These are phyloP conservation scores for Fusarium sp. DNA, from an alignment of 2,329 filamentous ascomycete genomes.

Conservation along the genomic window DNA sequence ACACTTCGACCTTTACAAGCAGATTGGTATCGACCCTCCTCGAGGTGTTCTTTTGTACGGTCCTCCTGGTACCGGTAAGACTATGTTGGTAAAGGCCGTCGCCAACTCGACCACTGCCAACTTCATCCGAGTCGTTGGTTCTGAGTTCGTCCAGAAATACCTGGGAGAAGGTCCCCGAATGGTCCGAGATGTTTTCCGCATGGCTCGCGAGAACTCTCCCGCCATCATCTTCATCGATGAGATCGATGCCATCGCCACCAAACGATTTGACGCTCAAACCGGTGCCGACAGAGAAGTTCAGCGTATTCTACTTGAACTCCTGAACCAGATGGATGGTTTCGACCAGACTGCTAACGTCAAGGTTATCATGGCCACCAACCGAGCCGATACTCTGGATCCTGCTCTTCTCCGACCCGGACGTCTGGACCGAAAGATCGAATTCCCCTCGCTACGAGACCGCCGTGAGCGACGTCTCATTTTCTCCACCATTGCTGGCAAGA, in stretches of 20 bases:
- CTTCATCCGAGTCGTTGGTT: constrained; percentile 98
- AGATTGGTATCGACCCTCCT: constrained; percentile 98
- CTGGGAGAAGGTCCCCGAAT: constrained; percentile 97
- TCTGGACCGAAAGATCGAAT: constrained; percentile 98
- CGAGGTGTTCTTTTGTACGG: constrained; percentile 96
- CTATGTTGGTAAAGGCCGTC: constrained; percentile 97
- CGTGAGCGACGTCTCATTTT: constrained; percentile 97
- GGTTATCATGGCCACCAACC: constrained; percentile 99
- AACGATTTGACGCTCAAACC: constrained; percentile 98
- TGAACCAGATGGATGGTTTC: constrained; percentile 99
- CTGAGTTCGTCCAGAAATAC: constrained; percentile 99
- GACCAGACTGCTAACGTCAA: constrained; percentile 99
- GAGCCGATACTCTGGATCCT: constrained; percentile 95
- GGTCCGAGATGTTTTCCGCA: constrained; percentile 98
- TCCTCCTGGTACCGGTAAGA: constrained; percentile 95
- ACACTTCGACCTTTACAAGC: constrained; percentile 98
- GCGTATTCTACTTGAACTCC: constrained; percentile 94
- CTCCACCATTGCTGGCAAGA: constrained; percentile 94
- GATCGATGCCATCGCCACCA: constrained; percentile 98
- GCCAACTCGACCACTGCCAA: constrained; percentile 98
- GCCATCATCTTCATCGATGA: constrained; percentile 99
- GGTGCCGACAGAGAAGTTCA: constrained; percentile 98
- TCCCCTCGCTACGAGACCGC: constrained; percentile 92
- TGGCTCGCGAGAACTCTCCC: constrained; percentile 98
- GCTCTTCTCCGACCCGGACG: constrained; percentile 94